These are phyloP conservation scores for Yarrowia sp. DNA, from an alignment of 805 yeast species.

Conservation along the genomic window DNA sequence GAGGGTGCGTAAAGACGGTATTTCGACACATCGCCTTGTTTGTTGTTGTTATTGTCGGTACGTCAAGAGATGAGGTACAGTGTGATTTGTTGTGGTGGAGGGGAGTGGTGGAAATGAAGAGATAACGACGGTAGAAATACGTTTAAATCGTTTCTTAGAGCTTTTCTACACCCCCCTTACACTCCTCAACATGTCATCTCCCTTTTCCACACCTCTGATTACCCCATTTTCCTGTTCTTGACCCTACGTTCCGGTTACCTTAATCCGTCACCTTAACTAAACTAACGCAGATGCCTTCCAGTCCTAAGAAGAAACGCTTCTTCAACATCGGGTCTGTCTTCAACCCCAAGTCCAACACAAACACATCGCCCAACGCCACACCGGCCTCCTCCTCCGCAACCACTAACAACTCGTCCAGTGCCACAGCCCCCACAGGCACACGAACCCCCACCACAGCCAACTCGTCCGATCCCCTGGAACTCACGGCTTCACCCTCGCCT, in stretches of 20 bases:
- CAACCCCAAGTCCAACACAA: slow-evolving; percentile 35
- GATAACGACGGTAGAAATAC: too few species aligned
- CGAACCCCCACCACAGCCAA: slow-evolving; percentile 24
- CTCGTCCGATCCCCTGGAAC: slow-evolving; percentile 20
- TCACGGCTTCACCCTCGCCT: slow-evolving; percentile 28
- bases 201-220: background rate
- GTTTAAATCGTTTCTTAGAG: background rate
- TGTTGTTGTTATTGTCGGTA: background rate
- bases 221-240: too few species aligned
- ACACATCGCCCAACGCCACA: slow-evolving; percentile 10
- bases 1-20: background rate
- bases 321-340: slow-evolving; percentile 39
- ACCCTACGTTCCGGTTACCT: background rate
- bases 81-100: too few species aligned
- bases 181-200: background rate
- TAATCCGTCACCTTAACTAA: slow-evolving; percentile 13
- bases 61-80: too few species aligned
- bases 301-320: slow-evolving; percentile 39
- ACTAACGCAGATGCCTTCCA: slow-evolving; percentile 37
- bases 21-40: background rate
- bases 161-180: background rate
- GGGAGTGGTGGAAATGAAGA: too few species aligned
- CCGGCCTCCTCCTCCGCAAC: too few species aligned
- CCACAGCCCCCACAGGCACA: slow-evolving; percentile 15
- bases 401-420: background rate